Conservation (phyloP, 2,329 filamentous ascomycete species). For the Zymoseptoria tritici region DNA sequence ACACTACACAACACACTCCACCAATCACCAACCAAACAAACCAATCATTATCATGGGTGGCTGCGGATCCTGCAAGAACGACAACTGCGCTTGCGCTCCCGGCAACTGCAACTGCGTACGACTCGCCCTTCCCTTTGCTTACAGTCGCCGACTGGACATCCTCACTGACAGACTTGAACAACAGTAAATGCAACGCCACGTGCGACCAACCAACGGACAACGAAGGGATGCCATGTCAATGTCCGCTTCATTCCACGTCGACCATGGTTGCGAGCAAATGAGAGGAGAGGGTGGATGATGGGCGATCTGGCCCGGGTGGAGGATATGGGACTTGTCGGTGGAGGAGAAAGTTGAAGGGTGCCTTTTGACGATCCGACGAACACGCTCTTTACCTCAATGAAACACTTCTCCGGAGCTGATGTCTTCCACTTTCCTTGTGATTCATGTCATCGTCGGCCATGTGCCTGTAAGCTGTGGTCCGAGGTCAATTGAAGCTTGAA, state of each 20-base stretch:
- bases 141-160: neutral
- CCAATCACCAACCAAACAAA: constrained; percentile 13
- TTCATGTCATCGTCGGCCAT: neutral
- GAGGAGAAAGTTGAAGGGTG: neutral
- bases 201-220: constrained; percentile 2
- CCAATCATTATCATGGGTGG: constrained; percentile 25
- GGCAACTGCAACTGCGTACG: constrained; percentile 28
- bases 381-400: neutral
- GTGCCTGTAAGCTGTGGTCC: neutral
- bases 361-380: neutral
- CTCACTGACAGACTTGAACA: neutral
- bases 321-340: neutral
- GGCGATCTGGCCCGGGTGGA: neutral
- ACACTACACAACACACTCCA: constrained; percentile 12
- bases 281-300: neutral
- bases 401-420: neutral
- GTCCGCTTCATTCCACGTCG: constrained; percentile 3
- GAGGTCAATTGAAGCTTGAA: neutral
- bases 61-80: constrained; percentile 26
- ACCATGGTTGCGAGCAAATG: constrained; percentile 4
- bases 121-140: neutral
- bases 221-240: constrained; percentile 3
- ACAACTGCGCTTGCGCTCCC: constrained; percentile 22
- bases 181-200: constrained; percentile 7
- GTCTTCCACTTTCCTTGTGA: neutral